phyloP scores from a whole-genome alignment of 2,329 filamentous ascomycete species.

The Alternaria dauci region DNA sequence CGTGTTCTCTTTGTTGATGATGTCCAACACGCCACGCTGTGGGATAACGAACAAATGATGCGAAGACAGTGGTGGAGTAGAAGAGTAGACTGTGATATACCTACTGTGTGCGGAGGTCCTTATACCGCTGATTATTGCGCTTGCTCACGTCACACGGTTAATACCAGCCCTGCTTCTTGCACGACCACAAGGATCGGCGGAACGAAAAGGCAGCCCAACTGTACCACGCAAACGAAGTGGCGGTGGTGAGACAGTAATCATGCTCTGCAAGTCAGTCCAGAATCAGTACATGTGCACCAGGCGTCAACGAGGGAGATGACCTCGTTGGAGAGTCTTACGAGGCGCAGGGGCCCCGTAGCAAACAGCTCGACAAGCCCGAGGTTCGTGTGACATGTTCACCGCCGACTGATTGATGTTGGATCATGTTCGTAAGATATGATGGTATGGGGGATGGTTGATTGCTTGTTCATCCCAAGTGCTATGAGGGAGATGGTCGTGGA shows the following conservation, averaged over 20 bases:
- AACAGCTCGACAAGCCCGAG: constrained; percentile 10
- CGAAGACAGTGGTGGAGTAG: not conserved
- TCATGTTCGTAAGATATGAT: not conserved
- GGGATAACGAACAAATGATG: not conserved
- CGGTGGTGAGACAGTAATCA: constrained; percentile 10
- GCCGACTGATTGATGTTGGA: not conserved
- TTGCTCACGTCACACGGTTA: not conserved
- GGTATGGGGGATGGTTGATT: too few relatives aligned
- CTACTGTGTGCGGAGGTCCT: not conserved
- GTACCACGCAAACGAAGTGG: constrained; percentile 24
- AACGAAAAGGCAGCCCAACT: not conserved
- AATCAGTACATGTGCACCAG: constrained; percentile 5
- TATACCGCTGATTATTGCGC: not conserved
- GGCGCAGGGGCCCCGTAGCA: constrained; percentile 12
- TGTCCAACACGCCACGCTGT: not conserved
- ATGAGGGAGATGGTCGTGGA: not conserved
- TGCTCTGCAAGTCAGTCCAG: constrained; percentile 12
- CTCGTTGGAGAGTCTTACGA: constrained; percentile 1
- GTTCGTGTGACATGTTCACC: constrained; percentile 2
- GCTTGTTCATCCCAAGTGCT: not conserved
- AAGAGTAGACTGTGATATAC: not conserved
- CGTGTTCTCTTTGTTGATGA: not conserved
- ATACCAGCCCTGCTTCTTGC: constrained; percentile 10
- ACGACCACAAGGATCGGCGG: not conserved
- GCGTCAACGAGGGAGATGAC: not conserved